Percentiles rank a stretch among this genome's conserved stretches.
These are phyloP conservation scores for Eutrema heterophyllum DNA, from an alignment of 345 rosid species.

Conservation along the genomic window DNA sequence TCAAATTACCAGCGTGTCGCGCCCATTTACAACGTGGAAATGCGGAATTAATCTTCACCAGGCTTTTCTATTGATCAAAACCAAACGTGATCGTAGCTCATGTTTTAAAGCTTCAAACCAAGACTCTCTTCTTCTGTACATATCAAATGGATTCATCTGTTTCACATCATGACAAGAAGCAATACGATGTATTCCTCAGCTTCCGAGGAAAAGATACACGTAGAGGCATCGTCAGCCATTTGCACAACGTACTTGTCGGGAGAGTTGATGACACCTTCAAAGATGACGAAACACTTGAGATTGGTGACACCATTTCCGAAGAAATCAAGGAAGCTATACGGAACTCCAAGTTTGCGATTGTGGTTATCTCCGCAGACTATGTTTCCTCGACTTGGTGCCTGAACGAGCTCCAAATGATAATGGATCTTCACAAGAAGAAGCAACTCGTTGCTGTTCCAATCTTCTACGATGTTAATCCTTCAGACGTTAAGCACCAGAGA, in stretches of 20 bases:
- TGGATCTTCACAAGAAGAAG: constrained; percentile 1
- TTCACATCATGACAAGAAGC: not conserved
- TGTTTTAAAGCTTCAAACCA: not conserved
- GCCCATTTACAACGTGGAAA: not conserved
- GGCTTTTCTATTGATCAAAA: not conserved
- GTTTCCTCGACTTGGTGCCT: constrained; percentile 23
- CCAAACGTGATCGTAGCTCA: not conserved
- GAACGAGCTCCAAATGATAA: constrained; percentile 14
- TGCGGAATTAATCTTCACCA: not conserved
- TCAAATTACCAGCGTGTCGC: constrained; percentile 13
- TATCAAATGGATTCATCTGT: not conserved
- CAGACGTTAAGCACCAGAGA: constrained; percentile 9
- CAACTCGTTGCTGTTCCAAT: constrained; percentile 11
- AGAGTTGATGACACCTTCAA: not conserved
- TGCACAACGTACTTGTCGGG: not conserved
- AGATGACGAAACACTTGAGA: constrained; percentile 2
- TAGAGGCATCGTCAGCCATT: constrained; percentile 16
- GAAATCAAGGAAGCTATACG: constrained; percentile 8
- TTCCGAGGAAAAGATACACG: constrained; percentile 29
- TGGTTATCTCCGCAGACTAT: not conserved
- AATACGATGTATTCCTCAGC: constrained; percentile 28
- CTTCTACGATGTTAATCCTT: constrained; percentile 19
- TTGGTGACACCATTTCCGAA: constrained; percentile 8
- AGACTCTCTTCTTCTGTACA: not conserved
- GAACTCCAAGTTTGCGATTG: not conserved